These are phyloP conservation scores for Escallonia herrerae DNA, from an alignment of 129 eudicot species.

Conservation along the genomic window DNA sequence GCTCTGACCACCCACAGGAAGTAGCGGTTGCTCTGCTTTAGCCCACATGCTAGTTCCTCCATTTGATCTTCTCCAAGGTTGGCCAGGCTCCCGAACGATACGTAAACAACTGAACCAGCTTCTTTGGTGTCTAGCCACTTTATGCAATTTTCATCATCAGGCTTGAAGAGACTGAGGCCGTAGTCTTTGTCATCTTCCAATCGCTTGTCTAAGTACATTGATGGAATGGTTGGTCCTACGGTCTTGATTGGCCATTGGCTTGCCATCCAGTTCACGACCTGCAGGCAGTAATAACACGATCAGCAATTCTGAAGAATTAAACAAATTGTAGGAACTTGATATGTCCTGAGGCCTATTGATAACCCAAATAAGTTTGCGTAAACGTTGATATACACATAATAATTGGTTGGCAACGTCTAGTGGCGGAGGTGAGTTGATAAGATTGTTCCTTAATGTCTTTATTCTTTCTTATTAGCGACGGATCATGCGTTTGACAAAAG, in stretches of 20 bases:
- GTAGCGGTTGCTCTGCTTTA: constrained; percentile 4
- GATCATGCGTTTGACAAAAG: too few species aligned
- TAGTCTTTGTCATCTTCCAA: constrained; percentile 56
- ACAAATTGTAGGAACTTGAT: too few species aligned
- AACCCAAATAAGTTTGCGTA: too few species aligned
- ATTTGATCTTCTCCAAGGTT: constrained; percentile 38
- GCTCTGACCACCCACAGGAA: constrained; percentile 20
- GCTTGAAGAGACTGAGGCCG: constrained; percentile 55
- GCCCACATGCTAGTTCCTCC: constrained; percentile 17
- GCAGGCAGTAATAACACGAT: not conserved
- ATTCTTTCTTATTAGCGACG: too few species aligned
- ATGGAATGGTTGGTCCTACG: constrained; percentile 70
- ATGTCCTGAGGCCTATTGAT: too few species aligned
- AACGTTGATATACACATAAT: too few species aligned
- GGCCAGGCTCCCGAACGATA: constrained; percentile 73
- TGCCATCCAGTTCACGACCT: constrained; percentile 30
- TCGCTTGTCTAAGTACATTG: constrained; percentile 50
- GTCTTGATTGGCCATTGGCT: constrained; percentile 40
- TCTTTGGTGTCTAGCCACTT: constrained; percentile 55
- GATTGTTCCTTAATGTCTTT: too few species aligned
- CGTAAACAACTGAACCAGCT: constrained; percentile 38
- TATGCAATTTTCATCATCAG: constrained; percentile 32
- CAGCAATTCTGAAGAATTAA: too few species aligned
- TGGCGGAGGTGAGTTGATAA: too few species aligned
- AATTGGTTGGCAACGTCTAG: too few species aligned